A percentile compares a stretch with the other conserved stretches of the same genome.
phyloP scores from a whole-genome alignment of 768 basidiomycete species.

The Dacryopinax primogenitus region DNA sequence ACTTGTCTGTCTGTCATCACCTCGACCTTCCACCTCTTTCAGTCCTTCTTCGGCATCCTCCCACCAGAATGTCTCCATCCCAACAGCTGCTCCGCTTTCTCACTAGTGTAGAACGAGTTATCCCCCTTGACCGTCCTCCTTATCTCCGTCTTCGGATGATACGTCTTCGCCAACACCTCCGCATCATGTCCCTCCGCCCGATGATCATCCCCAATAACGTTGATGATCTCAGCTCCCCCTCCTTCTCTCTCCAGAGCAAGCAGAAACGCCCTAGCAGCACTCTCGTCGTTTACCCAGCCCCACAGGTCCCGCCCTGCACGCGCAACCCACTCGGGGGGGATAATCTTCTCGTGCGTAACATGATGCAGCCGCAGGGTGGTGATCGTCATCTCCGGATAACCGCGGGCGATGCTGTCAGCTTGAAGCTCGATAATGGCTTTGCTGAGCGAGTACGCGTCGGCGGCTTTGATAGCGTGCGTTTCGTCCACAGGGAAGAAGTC shows the following conservation, averaged over 20 bases:
- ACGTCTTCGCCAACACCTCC: constrained; percentile 11
- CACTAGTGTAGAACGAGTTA: constrained; percentile 14
- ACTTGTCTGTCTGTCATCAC: neutral
- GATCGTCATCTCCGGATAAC: constrained; percentile 15
- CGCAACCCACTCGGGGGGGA: neutral
- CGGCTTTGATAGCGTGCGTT: constrained; percentile 14
- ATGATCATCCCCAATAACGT: constrained; percentile 12
- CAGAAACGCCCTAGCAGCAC: constrained; percentile 14
- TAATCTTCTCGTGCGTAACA: constrained; percentile 4
- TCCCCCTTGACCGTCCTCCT: constrained; percentile 1
- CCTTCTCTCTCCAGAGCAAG: constrained; percentile 14
- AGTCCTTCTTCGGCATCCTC: constrained; percentile 4
- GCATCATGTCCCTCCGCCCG: constrained; percentile 11
- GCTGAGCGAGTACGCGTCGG: constrained; percentile 16
- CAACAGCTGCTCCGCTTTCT: constrained; percentile 14
- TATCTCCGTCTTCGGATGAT: constrained; percentile 14
- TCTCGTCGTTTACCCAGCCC: constrained; percentile 11
- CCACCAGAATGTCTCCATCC: constrained; percentile 17
- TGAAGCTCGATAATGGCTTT: constrained; percentile 16
- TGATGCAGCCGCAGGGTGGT: constrained; percentile 16
- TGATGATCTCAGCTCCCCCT: constrained; percentile 16
- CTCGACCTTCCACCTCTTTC: neutral
- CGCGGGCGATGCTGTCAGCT: constrained; percentile 11
- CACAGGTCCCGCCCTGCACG: constrained; percentile 14
- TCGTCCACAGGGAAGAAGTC: constrained; percentile 17